Evolutionary conservation across 768 basidiomycete species (phyloP).

Genomic region (Symmetrospora coprosmae): DNA sequence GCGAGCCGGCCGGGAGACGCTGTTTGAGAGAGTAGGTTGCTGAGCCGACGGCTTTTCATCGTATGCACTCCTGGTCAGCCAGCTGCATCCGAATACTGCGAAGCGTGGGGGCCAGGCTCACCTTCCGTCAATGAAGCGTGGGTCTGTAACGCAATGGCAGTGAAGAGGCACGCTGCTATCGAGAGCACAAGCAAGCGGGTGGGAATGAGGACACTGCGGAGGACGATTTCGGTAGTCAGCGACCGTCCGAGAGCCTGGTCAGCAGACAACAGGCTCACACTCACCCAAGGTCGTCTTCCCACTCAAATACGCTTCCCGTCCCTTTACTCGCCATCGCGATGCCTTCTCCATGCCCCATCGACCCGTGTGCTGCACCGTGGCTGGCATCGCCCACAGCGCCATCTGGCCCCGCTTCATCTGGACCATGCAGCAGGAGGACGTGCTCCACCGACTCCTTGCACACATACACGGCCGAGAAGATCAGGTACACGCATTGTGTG

Average conservation of each 20-base stretch:
- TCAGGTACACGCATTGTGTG: constrained; percentile 78
- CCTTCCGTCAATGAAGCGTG: constrained; percentile 24
- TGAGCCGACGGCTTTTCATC: constrained; percentile 17
- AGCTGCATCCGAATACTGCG: too few relatives aligned
- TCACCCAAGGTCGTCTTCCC: constrained; percentile 21
- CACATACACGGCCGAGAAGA: constrained; percentile 88
- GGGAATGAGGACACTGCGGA: constrained; percentile 16
- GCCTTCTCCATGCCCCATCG: constrained; percentile 29
- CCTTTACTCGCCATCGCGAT: not conserved
- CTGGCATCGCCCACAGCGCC: constrained; percentile 4
- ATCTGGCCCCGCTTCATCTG: not conserved
- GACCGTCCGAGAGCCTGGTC: not conserved
- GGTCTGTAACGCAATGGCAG: constrained; percentile 16
- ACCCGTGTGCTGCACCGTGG: constrained; percentile 30
- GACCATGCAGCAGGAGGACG: constrained; percentile 46
- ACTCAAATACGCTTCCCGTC: not conserved
- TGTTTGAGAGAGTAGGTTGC: constrained; percentile 19
- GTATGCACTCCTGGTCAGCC: not conserved
- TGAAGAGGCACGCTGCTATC: constrained; percentile 2
- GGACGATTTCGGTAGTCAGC: not conserved
- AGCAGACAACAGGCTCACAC: not conserved
- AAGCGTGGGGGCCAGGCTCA: too few relatives aligned
- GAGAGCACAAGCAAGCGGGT: constrained; percentile 17
- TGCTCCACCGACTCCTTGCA: constrained; percentile 96
- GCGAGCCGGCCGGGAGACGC: not conserved